Conservation (phyloP, 2,329 filamentous ascomycete genomes). For the Colletotrichum sansevieriae region DNA sequence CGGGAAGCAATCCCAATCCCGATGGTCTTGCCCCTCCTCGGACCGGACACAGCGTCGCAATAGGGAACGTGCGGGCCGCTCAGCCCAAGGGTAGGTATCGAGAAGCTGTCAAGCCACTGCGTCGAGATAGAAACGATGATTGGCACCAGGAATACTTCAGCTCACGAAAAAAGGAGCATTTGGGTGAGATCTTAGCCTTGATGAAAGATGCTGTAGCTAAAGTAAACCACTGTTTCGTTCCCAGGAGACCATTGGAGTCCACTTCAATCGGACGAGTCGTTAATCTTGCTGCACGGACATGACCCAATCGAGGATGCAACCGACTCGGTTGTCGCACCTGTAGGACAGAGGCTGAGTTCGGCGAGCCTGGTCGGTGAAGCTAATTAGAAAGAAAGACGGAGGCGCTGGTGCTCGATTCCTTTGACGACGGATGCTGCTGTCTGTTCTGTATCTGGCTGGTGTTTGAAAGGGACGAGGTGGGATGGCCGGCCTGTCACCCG, state of each 20-base stretch:
- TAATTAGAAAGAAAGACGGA: background rate
- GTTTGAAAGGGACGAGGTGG: background rate
- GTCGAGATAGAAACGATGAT: slow-evolving; percentile 25
- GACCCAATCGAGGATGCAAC: background rate
- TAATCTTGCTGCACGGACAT: slow-evolving; percentile 13
- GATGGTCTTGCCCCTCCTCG: slow-evolving; percentile 5
- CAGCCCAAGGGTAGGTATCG: slow-evolving; percentile 14
- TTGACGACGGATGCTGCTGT: background rate
- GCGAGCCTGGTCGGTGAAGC: slow-evolving; percentile 10
- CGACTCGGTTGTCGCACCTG: background rate
- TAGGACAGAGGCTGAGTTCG: slow-evolving; percentile 21
- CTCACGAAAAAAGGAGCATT: background rate
- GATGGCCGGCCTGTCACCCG: background rate
- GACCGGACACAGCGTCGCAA: slow-evolving; percentile 11
- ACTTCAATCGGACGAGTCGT: background rate
- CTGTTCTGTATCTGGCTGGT: background rate
- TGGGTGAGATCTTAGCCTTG: background rate
- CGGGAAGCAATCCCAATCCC: background rate
- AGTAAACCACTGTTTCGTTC: background rate
- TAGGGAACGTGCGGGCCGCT: background rate
- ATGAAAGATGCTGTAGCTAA: background rate
- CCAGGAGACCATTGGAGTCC: background rate
- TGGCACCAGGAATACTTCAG: slow-evolving; percentile 16
- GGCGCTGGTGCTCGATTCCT: background rate
- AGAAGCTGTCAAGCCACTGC: too few species aligned